Base-by-base conservation (phyloP, 164 flowering plant genomes). In the Aristolochia californica region DNA sequence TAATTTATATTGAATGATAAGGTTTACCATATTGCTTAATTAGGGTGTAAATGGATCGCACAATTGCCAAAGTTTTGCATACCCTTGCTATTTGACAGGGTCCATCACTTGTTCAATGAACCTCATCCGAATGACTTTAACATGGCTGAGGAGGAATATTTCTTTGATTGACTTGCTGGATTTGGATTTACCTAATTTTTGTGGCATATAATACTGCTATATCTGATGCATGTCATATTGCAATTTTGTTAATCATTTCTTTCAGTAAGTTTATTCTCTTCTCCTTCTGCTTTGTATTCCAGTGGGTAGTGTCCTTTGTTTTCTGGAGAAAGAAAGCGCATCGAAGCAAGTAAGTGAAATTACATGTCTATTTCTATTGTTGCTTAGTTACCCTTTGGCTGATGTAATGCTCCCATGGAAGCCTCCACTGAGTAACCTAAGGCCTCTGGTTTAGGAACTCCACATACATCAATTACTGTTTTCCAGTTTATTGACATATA, bases 281-380 rank as follows among this genome's bases (percentile, higher is more conserved):
- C 43, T 54, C 43, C 43, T n/a, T n/a, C 43, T 54, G 38, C 24
- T 50, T 34, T 51, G 17, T 50, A 69, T 51, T 75, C 57, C 87
- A 93, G 97, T 87, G 91, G 87, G 47, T 85, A 16, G 60, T 66
- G 45, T 80, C 94, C 38, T 68, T 82, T 44, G 62, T 84, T 56
- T 81, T 80, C 70, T 87, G 97, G 95, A 89, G 78, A 73, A 89
- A 67, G 69, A 85, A 70, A 70, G 82, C 91, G 59, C 80, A 64
- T 13, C 78, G 67, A 70, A 83, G 81, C 91, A 93, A 79, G 98
- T 93, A 70, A 80, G 98, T 38, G 5, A 13, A 8, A 9, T 20
- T n/a, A 28, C 8, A 13, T 5, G n/a, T 63, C 34, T 16, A 14
- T 11, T 43, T 13, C n/a, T 45, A 51, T 20, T 52, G 18, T 15